Percentiles rank a stretch among this genome's conserved stretches.
Conservation (phyloP, 768 basidiomycete genomes). For the Punctularia strigosozonata region DNA sequence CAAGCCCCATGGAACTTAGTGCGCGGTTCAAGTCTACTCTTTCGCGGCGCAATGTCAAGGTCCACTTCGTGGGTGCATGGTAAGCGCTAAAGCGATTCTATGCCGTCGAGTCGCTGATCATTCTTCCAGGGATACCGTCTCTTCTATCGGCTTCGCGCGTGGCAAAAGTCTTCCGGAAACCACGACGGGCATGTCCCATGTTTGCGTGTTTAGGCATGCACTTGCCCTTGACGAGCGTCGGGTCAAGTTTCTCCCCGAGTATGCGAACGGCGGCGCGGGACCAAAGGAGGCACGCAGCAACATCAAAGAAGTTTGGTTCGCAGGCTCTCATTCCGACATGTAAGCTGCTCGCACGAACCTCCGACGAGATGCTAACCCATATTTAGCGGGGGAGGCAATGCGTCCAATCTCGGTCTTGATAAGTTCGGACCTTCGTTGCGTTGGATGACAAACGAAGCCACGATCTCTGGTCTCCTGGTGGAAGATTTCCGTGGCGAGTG, state of each 20-base stretch:
- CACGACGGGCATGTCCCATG: slow-evolving; percentile 17
- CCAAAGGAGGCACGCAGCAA: slow-evolving; percentile 4
- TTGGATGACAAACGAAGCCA: no score
- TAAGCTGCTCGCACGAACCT: slow-evolving; percentile 16
- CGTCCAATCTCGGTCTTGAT: no score
- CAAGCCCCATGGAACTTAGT: slow-evolving; percentile 18
- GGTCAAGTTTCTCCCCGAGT: slow-evolving; percentile 36
- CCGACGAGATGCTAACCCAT: no score
- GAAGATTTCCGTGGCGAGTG: no score
- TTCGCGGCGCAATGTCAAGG: slow-evolving; percentile 19
- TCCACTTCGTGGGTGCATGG: slow-evolving; percentile 37
- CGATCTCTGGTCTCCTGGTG: no score
- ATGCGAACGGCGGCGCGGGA: slow-evolving; percentile 17
- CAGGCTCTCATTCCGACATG: slow-evolving; percentile 28
- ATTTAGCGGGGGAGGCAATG: no score
- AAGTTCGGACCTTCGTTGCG: no score
- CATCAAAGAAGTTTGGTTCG: slow-evolving; percentile 32
- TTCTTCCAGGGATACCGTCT: slow-evolving; percentile 31
- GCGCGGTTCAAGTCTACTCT: slow-evolving; percentile 24
- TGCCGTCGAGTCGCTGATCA: background rate
- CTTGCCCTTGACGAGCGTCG: slow-evolving; percentile 35
- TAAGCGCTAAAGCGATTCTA: slow-evolving; percentile 9
- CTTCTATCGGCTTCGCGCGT: slow-evolving; percentile 28
- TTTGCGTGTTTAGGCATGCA: slow-evolving; percentile 34
- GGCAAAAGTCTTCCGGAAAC: slow-evolving; percentile 20